Base-by-base conservation (phyloP, 2,329 filamentous ascomycete genomes). In the Fusarium sacchari region DNA sequence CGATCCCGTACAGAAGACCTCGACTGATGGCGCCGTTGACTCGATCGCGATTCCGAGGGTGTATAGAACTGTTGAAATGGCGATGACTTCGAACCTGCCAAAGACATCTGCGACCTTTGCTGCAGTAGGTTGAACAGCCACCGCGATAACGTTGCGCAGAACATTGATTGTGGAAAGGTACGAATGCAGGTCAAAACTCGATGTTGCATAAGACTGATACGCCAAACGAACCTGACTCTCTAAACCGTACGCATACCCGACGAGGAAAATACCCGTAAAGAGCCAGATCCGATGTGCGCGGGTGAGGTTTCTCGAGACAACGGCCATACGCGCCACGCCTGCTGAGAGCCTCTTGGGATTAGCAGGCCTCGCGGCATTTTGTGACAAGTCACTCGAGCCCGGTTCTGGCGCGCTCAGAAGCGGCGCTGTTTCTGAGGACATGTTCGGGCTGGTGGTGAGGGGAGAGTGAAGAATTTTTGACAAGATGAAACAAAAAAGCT, bases 41-140 rank as follows among this genome's bases (percentile, higher is more conserved):
- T 91, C 88, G 36, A 91, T 80, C 11, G 88, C 84, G 9, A 89
- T 88, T 18, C 86, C 86, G 56, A 82, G 30, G 2, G 88, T 84
- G 65, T 91, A 91, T 65, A 91, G 88, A 17, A 89, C 50, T 2
- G 89, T 85, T 0, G 88, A 87, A 3, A 89, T 79, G 7, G 86
- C 77, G 18, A 92, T 84, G 39, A 91, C 81, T 77, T 92, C 89
- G 26, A 89, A 84, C 65, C 90, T 85, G 26, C 90, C 90, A 73
- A 92, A 90, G 15, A 91, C 87, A 73, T 90, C 90, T 24, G 90
- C 88, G 63, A 92, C 84, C 73, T 91, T 91, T 15, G 89, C 90
- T 0, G 88, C 87, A 0, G 89, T 87, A 36, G 84, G 90, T 81
- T 89, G 81, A 7, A 87, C 86, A 6, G 88, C 89, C 40, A 88